A percentile compares a stretch with the other conserved stretches of the same genome.
phyloP scores from a whole-genome alignment of 768 basidiomycete genomes.

The Lyophyllum atratum region DNA sequence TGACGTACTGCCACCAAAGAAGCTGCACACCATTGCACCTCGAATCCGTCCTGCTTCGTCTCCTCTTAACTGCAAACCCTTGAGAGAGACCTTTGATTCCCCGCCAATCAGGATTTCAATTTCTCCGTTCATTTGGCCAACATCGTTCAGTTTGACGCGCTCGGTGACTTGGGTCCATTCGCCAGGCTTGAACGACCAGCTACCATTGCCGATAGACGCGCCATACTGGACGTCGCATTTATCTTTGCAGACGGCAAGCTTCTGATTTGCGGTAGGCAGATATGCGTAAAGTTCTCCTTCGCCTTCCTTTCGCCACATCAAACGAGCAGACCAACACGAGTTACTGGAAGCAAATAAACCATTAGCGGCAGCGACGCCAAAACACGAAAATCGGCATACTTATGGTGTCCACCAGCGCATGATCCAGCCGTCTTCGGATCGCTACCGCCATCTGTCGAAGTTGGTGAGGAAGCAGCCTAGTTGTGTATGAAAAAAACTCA shows the following conservation, averaged over 20 bases:
- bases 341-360: slow-evolving; percentile 29
- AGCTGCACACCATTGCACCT: slow-evolving; percentile 27
- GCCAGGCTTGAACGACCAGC: slow-evolving; percentile 49
- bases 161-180: slow-evolving; percentile 53
- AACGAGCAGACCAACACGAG: slow-evolving; percentile 61
- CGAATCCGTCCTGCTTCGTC: slow-evolving; percentile 18
- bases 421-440: slow-evolving; percentile 40
- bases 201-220: slow-evolving; percentile 49
- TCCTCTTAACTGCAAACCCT: slow-evolving; percentile 8
- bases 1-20: slow-evolving; percentile 23
- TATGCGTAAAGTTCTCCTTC: slow-evolving; percentile 71
- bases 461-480: neutral
- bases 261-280: slow-evolving; percentile 46
- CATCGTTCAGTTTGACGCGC: slow-evolving; percentile 59
- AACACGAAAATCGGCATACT: neutral
- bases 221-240: slow-evolving; percentile 52
- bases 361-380: neutral
- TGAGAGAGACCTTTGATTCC: neutral
- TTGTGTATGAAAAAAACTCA: slow-evolving; percentile 29
- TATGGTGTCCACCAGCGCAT: slow-evolving; percentile 60
- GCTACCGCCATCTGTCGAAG: slow-evolving; percentile 52
- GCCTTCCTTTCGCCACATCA: slow-evolving; percentile 68
- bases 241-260: slow-evolving; percentile 43
- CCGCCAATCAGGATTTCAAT: slow-evolving; percentile 52
- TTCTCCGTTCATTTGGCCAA: slow-evolving; percentile 55